Evolutionary conservation across 2,329 filamentous ascomycete species (phyloP).

Genomic region (Xylariaceae sp.): DNA sequence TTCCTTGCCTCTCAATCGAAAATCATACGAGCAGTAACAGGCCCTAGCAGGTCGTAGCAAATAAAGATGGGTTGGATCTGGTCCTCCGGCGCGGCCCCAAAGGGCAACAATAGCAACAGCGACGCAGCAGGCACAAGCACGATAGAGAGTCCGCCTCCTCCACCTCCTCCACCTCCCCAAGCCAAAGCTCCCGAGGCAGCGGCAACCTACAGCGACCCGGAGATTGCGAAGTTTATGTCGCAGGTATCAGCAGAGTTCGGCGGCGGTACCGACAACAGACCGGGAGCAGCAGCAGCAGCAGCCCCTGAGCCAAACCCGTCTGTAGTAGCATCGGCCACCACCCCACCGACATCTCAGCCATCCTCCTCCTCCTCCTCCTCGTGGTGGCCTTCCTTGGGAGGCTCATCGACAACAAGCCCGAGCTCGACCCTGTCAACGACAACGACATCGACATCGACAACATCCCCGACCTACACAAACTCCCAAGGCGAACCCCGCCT

Average conservation of each 20-base stretch:
- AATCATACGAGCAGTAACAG: too few relatives aligned
- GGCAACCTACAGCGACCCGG: constrained; percentile 37
- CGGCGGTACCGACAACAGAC: constrained; percentile 1
- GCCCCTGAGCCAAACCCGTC: constrained; percentile 9
- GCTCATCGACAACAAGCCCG: neutral
- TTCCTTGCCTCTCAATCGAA: too few relatives aligned
- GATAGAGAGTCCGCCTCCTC: neutral
- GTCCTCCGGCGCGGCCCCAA: constrained; percentile 12
- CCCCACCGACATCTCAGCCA: constrained; percentile 21
- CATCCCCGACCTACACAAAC: constrained; percentile 19
- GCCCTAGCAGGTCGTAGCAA: too few relatives aligned
- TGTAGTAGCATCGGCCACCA: constrained; percentile 11
- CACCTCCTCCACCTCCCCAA: too few relatives aligned
- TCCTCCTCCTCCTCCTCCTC: constrained; percentile 28
- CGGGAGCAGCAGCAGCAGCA: constrained; percentile 8
- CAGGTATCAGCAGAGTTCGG: constrained; percentile 28
- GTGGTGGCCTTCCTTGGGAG: constrained; percentile 28
- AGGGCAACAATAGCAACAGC: constrained; percentile 1
- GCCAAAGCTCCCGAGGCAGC: constrained; percentile 16
- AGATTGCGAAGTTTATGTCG: constrained; percentile 50
- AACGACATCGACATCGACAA: constrained; percentile 12
- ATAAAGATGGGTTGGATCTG: constrained; percentile 51
- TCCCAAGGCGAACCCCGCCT: constrained; percentile 19
- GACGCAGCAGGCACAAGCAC: neutral
- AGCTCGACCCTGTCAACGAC: constrained; percentile 3